A percentile compares a stretch with the other conserved stretches of the same genome.
phyloP scores from a whole-genome alignment of 805 yeast species.

The Candida montana region DNA sequence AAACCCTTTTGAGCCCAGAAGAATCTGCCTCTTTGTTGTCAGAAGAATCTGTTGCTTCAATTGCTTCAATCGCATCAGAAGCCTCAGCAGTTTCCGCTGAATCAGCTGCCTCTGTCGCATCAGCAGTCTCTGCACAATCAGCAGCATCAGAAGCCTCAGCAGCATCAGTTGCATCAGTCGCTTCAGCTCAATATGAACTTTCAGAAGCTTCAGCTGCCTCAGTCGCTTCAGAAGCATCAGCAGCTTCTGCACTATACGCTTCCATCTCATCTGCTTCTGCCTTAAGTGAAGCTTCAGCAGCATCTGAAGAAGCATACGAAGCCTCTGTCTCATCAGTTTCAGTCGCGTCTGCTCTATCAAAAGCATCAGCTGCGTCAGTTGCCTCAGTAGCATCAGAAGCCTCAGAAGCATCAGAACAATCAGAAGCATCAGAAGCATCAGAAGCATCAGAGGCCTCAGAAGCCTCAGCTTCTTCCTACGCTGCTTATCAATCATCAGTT shows the following conservation, averaged over 20 bases:
- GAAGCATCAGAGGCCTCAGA: neutral
- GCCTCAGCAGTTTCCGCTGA: slow-evolving; percentile 17
- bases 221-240: slow-evolving; percentile 17
- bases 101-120: slow-evolving; percentile 1
- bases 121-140: slow-evolving; percentile 9
- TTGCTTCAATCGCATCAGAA: slow-evolving; percentile 19
- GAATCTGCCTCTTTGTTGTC: slow-evolving; percentile 18
- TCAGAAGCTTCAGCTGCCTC: slow-evolving; percentile 8
- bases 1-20: slow-evolving; percentile 26
- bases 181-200: slow-evolving; percentile 5
- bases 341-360: neutral
- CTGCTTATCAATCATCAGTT: slow-evolving; percentile 17
- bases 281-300: slow-evolving; percentile 14
- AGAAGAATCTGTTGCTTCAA: slow-evolving; percentile 13
- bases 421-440: slow-evolving; percentile 4
- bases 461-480: neutral
- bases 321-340: slow-evolving; percentile 7
- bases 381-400: slow-evolving; percentile 9
- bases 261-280: slow-evolving; percentile 20
- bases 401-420: neutral
- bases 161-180: slow-evolving; percentile 7
- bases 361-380: slow-evolving; percentile 17
- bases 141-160: slow-evolving; percentile 24
- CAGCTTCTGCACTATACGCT: slow-evolving; percentile 15
- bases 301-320: neutral